phyloP scores from a whole-genome alignment of 2,329 filamentous ascomycete species.

The Penicillium sp. region DNA sequence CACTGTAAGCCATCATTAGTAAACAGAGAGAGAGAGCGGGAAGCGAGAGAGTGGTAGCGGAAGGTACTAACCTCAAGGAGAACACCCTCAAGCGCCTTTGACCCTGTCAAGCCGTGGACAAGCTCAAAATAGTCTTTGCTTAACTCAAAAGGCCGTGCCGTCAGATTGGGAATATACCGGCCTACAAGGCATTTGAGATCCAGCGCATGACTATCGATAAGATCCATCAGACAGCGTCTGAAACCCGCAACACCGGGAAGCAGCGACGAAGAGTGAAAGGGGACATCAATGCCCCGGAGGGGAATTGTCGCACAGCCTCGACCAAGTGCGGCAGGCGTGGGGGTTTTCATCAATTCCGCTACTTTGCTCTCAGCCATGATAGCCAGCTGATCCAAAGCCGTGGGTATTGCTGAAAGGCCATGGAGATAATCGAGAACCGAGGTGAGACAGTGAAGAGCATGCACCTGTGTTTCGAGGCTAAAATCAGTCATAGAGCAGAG shows the following conservation, averaged over 20 bases:
- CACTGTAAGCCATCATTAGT: background rate
- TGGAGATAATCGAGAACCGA: conserved; percentile 1
- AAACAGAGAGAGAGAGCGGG: background rate
- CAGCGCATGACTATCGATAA: background rate
- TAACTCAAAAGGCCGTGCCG: background rate
- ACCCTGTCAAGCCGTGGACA: background rate
- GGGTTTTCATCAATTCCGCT: conserved; percentile 55
- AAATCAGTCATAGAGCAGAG: background rate
- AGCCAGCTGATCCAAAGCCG: background rate
- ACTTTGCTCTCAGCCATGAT: background rate
- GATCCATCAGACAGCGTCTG: background rate
- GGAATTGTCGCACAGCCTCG: conserved; percentile 80
- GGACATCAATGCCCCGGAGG: background rate
- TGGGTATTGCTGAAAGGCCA: background rate
- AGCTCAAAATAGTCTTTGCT: background rate
- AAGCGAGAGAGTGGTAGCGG: background rate
- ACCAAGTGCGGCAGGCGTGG: conserved; percentile 68
- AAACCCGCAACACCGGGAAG: background rate
- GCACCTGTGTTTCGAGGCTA: background rate
- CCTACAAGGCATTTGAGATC: background rate
- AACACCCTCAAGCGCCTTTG: conserved; percentile 1
- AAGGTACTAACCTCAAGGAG: background rate
- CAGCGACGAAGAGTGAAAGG: background rate
- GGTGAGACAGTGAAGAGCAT: conserved; percentile 1
- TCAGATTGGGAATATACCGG: background rate